These are phyloP conservation scores for Talaromyces sp. DNA, from an alignment of 2,329 filamentous ascomycete species.

Conservation along the genomic window DNA sequence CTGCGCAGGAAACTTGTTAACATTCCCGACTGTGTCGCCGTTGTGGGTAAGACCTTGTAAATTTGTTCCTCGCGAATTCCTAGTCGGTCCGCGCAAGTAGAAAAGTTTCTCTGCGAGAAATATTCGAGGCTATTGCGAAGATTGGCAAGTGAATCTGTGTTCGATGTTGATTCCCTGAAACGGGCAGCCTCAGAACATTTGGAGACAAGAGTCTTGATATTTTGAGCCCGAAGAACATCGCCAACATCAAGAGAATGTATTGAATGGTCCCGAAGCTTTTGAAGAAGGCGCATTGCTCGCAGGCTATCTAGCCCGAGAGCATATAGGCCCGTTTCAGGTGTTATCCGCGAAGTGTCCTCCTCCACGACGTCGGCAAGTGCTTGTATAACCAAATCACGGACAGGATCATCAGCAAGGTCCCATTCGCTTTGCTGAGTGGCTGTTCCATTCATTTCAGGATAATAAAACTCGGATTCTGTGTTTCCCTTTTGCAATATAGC, in stretches of 20 bases:
- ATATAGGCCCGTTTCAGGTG: conserved; percentile 16
- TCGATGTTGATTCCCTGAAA: neutral
- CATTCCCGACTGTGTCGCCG: conserved; percentile 31
- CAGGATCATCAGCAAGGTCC: neutral
- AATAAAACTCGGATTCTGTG: neutral
- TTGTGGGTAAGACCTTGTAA: conserved; percentile 27
- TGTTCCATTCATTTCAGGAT: neutral
- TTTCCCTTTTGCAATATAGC: conserved; percentile 10
- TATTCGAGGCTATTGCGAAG: conserved; percentile 4
- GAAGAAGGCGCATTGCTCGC: conserved; percentile 29
- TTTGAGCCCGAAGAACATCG: conserved; percentile 25
- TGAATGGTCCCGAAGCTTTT: conserved; percentile 22
- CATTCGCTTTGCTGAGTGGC: neutral
- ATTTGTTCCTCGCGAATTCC: conserved; percentile 16
- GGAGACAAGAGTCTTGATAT: conserved; percentile 20
- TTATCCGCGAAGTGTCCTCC: conserved; percentile 11
- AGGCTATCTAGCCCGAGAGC: conserved; percentile 32
- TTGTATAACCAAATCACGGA: neutral
- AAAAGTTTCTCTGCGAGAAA: conserved; percentile 17
- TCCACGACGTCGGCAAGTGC: neutral
- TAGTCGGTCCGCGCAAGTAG: conserved; percentile 16
- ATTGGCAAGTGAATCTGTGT: neutral
- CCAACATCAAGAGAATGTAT: conserved; percentile 20
- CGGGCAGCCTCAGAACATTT: neutral
- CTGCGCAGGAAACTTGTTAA: conserved; percentile 28